Evolutionary conservation across 2,329 filamentous ascomycete species (phyloP).

Genomic region (Corynespora cassiicola): DNA sequence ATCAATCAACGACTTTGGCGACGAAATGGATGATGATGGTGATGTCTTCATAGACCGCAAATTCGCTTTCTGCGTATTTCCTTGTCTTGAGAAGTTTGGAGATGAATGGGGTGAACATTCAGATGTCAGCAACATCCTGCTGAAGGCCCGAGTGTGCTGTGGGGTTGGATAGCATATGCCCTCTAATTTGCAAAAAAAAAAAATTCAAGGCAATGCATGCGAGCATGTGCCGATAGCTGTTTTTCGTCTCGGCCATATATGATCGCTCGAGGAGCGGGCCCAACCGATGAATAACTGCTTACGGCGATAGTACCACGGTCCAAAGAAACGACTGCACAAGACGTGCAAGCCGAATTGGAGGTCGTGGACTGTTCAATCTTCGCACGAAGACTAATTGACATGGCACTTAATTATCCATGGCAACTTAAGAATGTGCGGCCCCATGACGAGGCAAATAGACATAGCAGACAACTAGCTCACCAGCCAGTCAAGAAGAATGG

Average conservation of each 20-base stretch:
- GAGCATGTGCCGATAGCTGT: conserved; percentile 35
- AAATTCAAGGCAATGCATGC: too few relatives aligned
- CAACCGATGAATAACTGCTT: conserved; percentile 26
- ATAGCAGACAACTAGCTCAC: conserved; percentile 1
- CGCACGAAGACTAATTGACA: conserved; percentile 98
- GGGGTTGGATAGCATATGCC: conserved; percentile 15
- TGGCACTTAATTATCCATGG: conserved; percentile 76
- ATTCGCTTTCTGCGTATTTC: conserved; percentile 41
- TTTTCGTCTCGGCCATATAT: conserved; percentile 28
- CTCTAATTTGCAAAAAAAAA: too few relatives aligned
- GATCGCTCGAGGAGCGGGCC: conserved; percentile 28
- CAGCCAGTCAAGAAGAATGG: neutral
- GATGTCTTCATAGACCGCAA: conserved; percentile 17
- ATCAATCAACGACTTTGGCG: conserved; percentile 33
- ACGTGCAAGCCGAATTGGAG: conserved; percentile 37
- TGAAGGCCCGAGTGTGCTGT: conserved; percentile 41
- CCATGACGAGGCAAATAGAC: neutral
- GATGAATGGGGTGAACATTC: conserved; percentile 32
- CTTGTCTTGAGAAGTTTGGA: conserved; percentile 37
- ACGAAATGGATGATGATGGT: conserved; percentile 28
- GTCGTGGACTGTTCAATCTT: conserved; percentile 63
- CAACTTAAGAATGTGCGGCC: conserved; percentile 96
- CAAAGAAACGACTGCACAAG: conserved; percentile 39
- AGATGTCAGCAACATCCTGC: conserved; percentile 32
- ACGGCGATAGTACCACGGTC: conserved; percentile 35